Base-by-base conservation (phyloP, 768 basidiomycete species). In the Krasilnikovozyma curviuscula region DNA sequence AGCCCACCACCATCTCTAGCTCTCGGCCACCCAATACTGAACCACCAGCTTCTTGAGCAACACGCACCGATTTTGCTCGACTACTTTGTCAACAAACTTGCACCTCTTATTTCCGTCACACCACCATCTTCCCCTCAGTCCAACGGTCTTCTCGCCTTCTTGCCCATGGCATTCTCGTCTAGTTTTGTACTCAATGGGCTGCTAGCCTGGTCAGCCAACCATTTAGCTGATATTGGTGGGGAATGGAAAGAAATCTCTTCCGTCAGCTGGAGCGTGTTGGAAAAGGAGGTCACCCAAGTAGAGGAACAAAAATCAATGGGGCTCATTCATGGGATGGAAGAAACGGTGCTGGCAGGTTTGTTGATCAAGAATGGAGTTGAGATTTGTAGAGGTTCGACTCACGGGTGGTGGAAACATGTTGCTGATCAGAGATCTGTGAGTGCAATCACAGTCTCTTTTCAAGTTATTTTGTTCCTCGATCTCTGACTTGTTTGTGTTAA, bases 301-400 rank as follows among this genome's bases (percentile, higher is more conserved):
- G 46, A 46, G 19, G 21, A 16, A 16, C 13, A 4, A 31, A 30
- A 30, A 39, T 30, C 25, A 37, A 18, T 34, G 29, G 24, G 2
- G 10, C n/a, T n/a, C n/a, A n/a, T n/a, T n/a, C n/a, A n/a, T n/a
- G n/a, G 39, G 3, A 19, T 46, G 19, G 50, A 46, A 6, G 45
- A 52, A 27, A 40, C 40, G 27, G 28, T 51, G 29, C 32, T 52
- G 5, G 50, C 50, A n/a, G 40, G 45, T 19, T 29, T 52, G 21
- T 44, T 46, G 13, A n/a, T 46, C 1, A 27, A 46, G 19, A 47
- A 41, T 28, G 50, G 48, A 25, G 48, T 52, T 16, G 50, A 52
- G 50, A 52, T 52, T 30, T 52, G 50, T 21, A 44, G 50, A 16
- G 50, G 50, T 10, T 52, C 50, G 5, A 52, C 50, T 6, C 30